Percentiles rank a stretch among this genome's conserved stretches.
Conservation (phyloP, 2,329 filamentous ascomycete species). For the Didymella sp. region DNA sequence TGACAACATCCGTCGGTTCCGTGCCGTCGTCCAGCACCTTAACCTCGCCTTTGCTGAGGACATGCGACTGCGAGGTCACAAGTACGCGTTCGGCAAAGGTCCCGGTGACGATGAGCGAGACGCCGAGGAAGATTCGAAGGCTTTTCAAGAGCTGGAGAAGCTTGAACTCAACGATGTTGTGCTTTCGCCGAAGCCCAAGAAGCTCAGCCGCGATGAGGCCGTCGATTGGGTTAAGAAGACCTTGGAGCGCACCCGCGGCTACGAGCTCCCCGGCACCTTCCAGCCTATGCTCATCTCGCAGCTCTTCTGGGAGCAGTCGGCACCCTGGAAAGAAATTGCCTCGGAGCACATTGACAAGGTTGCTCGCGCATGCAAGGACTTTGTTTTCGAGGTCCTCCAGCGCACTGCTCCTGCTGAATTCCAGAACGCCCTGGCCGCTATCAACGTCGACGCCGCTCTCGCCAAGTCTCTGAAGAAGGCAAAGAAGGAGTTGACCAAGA, state of each 20-base stretch:
- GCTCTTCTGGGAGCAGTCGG: constrained; percentile 66
- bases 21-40: not conserved
- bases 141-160: not conserved
- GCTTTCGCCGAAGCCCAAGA: not conserved
- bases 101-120: not conserved
- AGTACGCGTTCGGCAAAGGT: not conserved
- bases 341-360: constrained; percentile 41
- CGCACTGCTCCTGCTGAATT: not conserved
- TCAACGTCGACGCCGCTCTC: not conserved
- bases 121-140: not conserved
- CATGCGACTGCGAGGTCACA: constrained; percentile 1
- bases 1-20: not conserved
- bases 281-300: constrained; percentile 66
- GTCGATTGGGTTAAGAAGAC: constrained; percentile 48
- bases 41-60: not conserved
- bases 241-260: constrained; percentile 55
- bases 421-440: not conserved
- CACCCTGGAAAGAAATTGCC: constrained; percentile 59
- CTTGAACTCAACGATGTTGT: not conserved
- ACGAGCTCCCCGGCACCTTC: constrained; percentile 67
- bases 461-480: constrained; percentile 38
- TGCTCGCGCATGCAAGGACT: not conserved
- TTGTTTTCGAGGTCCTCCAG: not conserved
- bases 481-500: constrained; percentile 52
- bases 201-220: not conserved